Conservation (phyloP, 192 early-diverging fungal genomes). For the Diversispora eburnea region DNA sequence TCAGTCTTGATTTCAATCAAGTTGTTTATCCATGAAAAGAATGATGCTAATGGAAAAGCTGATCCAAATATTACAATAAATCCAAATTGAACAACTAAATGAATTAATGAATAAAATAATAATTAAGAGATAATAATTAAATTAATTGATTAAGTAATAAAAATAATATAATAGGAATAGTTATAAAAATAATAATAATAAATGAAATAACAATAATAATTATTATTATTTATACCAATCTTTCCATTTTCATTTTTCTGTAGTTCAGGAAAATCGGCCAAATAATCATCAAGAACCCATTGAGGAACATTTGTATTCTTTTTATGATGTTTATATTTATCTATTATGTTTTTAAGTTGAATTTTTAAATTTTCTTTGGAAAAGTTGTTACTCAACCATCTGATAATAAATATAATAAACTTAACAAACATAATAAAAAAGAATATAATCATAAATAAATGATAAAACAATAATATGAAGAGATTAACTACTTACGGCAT, state of each 20-base stretch:
- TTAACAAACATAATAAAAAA: too few species aligned
- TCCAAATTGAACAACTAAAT: constrained; percentile 57
- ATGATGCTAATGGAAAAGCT: constrained; percentile 63
- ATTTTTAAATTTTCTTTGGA: constrained; percentile 32
- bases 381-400: constrained; percentile 34
- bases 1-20: constrained; percentile 57
- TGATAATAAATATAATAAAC: too few species aligned
- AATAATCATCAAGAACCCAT: background rate
- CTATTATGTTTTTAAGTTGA: background rate
- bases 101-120: background rate
- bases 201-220: too few species aligned
- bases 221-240: background rate
- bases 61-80: constrained; percentile 62
- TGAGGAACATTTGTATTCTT: background rate
- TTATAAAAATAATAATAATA: too few species aligned
- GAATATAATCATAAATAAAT: too few species aligned
- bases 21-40: constrained; percentile 59
- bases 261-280: background rate
- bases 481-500: constrained; percentile 35
- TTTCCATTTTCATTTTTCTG: background rate
- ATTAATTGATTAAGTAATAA: too few species aligned
- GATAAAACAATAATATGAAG: too few species aligned
- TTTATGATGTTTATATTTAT: background rate
- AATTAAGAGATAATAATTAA: too few species aligned
- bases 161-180: too few species aligned